Base-by-base conservation (phyloP, 2,329 filamentous ascomycete species). In the Didymosphaeria variabile region DNA sequence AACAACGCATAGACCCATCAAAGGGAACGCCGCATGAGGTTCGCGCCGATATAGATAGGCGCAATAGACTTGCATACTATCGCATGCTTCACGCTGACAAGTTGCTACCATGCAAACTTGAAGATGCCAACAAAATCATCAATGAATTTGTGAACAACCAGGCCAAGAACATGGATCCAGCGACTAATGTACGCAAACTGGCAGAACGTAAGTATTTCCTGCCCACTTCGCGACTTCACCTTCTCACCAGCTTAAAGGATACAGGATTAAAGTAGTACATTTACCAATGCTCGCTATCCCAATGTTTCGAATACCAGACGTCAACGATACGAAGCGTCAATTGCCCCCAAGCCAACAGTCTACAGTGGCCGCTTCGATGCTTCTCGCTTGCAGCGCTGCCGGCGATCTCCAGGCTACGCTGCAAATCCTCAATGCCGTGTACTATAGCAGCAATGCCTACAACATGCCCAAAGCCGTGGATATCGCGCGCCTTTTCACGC, bases 301-400 rank as follows among this genome's bases (percentile, higher is more conserved):
- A 19, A 69, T 68, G 38, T 68, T 57, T 58, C 62, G 63, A 26
- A 66, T 76, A 34, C 71, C 73, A 10, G 71, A 74, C 38, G 47
- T 70, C 10, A 65, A 59, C 15, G 66, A 75, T 32, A 26, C 65
- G 5, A 40, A 47, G 4, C 70, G 61, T 49, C 59, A 60, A 19
- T 54, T 74, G 15, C 71, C 73, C 13, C 69, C 72, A 54, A 72
- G 67, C 34, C 64, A 67, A 36, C 66, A 77, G 49, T 66, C 67
- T 38, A 19, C 61, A 1, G 64, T 68, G 19, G 61, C 69, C 7
- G 57, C 38, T 5, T 34, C 61, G 0, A 47, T 78, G 15, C 65
- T 77, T 4, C 59, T 76, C 45, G 74, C 69, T 12, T 75, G 72
- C 59, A 71, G 67, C 9, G 66, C 70, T 15, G 67, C 67, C n/a